Evolutionary conservation across 1,139 yeast species (phyloP), one percentile per base, ranked within the genome.

Genomic region (Geotrichum australiense): DNA sequence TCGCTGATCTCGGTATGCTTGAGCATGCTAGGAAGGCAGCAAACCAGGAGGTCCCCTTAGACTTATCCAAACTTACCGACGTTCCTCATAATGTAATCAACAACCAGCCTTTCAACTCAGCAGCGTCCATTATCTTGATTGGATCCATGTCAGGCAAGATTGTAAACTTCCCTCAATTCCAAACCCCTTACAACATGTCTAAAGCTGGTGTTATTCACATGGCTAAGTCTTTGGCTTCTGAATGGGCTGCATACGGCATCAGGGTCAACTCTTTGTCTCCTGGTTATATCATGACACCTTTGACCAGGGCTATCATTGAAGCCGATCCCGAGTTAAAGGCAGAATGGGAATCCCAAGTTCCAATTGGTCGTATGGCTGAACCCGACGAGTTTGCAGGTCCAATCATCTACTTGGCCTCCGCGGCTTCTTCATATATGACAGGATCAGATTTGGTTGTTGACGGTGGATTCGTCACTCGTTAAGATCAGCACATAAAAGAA

Each of bases 81-180:
- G 11, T 19, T n/a, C 25, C 35, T 2, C 35, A 22, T 22, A 7
- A 12, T 22, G n/a, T 6, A 6, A 26, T 26, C 14, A 22, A 33
- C 27, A 33, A 33, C n/a, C 28, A 33, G 24, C 36, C 36, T 7
- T 15, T 31, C 5, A 2, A 20, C 4, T 14, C 38, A 15, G 12
- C 18, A 12, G 94, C 87, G 19, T 80, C 91, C 7, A 69, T 81
- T 49, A 77, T 83, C 49, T 69, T 84, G 59, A 77, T 87, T 45
- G 93, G 91, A 4, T 81, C 93, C 43, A 84, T 84, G 91, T 80
- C 91, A 19, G 94, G 91, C 27, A 75, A 75, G 50, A 80, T 84
- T 55, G 89, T 82, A 50, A 84, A 84, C 63, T 76, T 77, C 50
- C 94, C 94, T 11, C 93, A 84, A 62, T 76, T 80, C 44, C 94